Base-by-base conservation (phyloP, 2,329 filamentous ascomycete genomes). In the Trichophyton simii region DNA sequence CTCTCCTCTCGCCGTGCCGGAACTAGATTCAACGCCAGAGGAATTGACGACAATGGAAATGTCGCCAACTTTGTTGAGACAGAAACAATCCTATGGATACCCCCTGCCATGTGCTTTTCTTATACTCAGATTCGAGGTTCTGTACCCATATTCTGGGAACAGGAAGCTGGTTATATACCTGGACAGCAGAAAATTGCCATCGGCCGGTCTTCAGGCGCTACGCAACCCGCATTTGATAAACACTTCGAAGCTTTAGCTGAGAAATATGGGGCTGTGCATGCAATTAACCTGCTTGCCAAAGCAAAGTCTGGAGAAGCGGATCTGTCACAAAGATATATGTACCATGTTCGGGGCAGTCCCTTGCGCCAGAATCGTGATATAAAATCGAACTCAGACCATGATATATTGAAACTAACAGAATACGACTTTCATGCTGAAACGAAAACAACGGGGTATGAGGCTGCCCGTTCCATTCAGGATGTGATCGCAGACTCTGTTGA, bases 1-100 rank as follows among this genome's bases (percentile, higher is more conserved):
- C 79, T 97, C 42, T 97, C 94, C 1, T 97, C 91, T 70, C 83
- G 86, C 67, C 84, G 92, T 75, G 94, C 94, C 18, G 94, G 94
- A 22, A 99, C 94, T 15, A 83, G 94, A 46, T 99, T 97, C 79
- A 97, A 97, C 72, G 87, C 92, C n/a, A 83, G 94, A 67, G 94
- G 94, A 44, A 96, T 99, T 65, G 94, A 99, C 70, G 94, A 99
- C 71, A 91, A 97, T 70, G 94, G 94, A 13, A 90, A 97, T 68
- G 94, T 97, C 31, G 91, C 94, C 63, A 99, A 99, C 73, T 99
- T 96, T 74, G 94, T 97, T n/a, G 94, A 99, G 74, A 94, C 91
- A 0, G 94, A 99, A 75, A 95, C 91, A 0, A 85, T 92, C 46
- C 91, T 95, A 70, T 96, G 89, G 87, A 87, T 87, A 67, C 88